A percentile compares a stretch with the other conserved stretches of the same genome.
Conservation (phyloP, 1,284 basidiomycete genomes). For the Marasmius tenuissimus region DNA sequence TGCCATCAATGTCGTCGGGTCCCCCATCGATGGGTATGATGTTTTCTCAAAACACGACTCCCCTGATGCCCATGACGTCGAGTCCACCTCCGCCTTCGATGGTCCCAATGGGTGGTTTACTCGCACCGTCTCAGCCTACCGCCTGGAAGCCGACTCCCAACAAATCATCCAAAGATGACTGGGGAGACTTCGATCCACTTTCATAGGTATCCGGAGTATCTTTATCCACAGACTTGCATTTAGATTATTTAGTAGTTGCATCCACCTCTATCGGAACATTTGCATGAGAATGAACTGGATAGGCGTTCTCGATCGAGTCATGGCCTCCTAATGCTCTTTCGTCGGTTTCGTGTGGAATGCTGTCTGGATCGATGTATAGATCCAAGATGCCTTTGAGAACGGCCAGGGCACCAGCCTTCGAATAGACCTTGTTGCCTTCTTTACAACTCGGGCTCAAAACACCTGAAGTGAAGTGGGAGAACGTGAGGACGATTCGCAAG, state of each 20-base stretch:
- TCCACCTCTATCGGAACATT: constrained; percentile 51
- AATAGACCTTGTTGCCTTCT: constrained; percentile 66
- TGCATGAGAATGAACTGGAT: constrained; percentile 43
- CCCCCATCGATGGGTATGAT: neutral
- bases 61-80: constrained; percentile 23
- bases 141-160: constrained; percentile 43
- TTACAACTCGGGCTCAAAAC: constrained; percentile 62
- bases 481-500: neutral
- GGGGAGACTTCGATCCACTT: constrained; percentile 81
- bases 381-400: constrained; percentile 64
- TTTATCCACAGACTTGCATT: constrained; percentile 22
- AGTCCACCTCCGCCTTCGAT: constrained; percentile 35
- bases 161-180: constrained; percentile 61
- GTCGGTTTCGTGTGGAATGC: constrained; percentile 34
- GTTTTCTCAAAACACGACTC: neutral
- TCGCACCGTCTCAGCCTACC: constrained; percentile 58
- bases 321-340: constrained; percentile 23
- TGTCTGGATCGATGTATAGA: constrained; percentile 48
- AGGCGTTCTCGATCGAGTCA: constrained; percentile 58
- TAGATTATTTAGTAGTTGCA: constrained; percentile 3
- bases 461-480: constrained; percentile 39
- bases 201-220: constrained; percentile 27
- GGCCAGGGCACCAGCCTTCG: constrained; percentile 72
- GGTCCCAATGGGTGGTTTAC: constrained; percentile 43
- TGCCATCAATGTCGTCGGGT: too few species aligned